Evolutionary conservation across 192 early-diverging fungal species (phyloP).

Genomic region (Rhizoclosmatium globosum): DNA sequence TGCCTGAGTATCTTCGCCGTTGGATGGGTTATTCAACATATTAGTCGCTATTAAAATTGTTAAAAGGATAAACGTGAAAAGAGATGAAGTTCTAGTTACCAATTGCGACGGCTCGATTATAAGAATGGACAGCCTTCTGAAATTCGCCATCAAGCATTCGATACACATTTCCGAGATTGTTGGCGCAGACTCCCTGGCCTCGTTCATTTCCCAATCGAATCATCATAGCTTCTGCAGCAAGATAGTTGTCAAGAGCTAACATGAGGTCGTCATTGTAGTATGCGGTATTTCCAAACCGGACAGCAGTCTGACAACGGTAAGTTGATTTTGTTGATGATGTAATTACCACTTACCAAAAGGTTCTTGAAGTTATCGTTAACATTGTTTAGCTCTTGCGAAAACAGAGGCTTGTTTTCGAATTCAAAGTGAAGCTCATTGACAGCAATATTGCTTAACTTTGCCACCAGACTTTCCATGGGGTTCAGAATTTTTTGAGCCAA

Average conservation of each 20-base stretch:
- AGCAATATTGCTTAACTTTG: neutral
- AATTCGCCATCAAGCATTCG: slow-evolving; percentile 37
- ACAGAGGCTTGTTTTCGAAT: slow-evolving; percentile 4
- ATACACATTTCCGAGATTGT: slow-evolving; percentile 54
- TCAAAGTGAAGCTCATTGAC: slow-evolving; percentile 3
- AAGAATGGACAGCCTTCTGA: slow-evolving; percentile 26
- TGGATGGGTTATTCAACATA: slow-evolving; percentile 33
- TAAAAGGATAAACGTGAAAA: too few species aligned
- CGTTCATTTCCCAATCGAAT: slow-evolving; percentile 39
- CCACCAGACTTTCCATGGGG: slow-evolving; percentile 26
- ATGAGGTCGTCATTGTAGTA: slow-evolving; percentile 47
- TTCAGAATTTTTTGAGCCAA: slow-evolving; percentile 17
- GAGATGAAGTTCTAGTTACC: neutral
- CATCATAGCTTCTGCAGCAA: slow-evolving; percentile 47
- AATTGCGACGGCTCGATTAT: slow-evolving; percentile 43
- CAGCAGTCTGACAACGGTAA: slow-evolving; percentile 36
- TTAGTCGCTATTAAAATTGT: neutral
- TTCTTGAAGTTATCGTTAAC: slow-evolving; percentile 37
- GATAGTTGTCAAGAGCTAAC: slow-evolving; percentile 46
- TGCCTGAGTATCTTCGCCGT: slow-evolving; percentile 3
- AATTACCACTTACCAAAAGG: slow-evolving; percentile 16
- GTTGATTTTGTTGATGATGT: too few species aligned
- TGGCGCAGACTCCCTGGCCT: slow-evolving; percentile 45
- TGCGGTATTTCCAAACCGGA: slow-evolving; percentile 49
- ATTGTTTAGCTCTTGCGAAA: slow-evolving; percentile 23